These are phyloP conservation scores for Saccharomycopsis sp. DNA, from an alignment of 805 yeast species.

Conservation along the genomic window DNA sequence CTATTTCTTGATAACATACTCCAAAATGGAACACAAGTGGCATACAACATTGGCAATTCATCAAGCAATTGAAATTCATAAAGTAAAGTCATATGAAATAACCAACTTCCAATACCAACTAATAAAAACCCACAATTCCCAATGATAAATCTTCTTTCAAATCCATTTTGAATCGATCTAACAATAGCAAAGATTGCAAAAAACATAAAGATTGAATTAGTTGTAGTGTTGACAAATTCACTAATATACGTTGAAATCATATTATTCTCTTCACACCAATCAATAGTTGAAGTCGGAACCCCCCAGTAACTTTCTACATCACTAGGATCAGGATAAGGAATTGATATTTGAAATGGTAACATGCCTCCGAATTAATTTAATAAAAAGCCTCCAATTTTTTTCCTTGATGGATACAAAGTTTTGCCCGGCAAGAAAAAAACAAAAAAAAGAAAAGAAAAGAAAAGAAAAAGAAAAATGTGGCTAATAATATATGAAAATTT, in stretches of 20 bases:
- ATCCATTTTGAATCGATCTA: conserved; percentile 50
- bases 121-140: conserved; percentile 74
- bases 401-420: too few species aligned
- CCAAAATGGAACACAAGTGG: conserved; percentile 94
- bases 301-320: conserved; percentile 48
- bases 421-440: too few species aligned
- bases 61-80: conserved; percentile 89
- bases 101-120: conserved; percentile 92
- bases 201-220: conserved; percentile 55
- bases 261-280: conserved; percentile 98
- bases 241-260: conserved; percentile 82
- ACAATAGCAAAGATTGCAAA: conserved; percentile 59
- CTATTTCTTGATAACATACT: conserved; percentile 59
- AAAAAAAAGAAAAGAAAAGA: neutral
- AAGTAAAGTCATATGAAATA: conserved; percentile 91
- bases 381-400: too few species aligned
- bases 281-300: conserved; percentile 84
- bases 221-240: conserved; percentile 80
- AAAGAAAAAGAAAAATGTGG: too few species aligned
- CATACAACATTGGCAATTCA: conserved; percentile 97
- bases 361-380: too few species aligned
- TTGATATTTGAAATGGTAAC: conserved; percentile 3
- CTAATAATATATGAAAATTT: neutral
- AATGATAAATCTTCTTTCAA: conserved; percentile 65
- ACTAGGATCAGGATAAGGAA: conserved; percentile 15